Evolutionary conservation across 148 eudicot species (phyloP), one percentile per base, ranked within the genome.

Genomic region (Fagopyrum homotropicum): DNA sequence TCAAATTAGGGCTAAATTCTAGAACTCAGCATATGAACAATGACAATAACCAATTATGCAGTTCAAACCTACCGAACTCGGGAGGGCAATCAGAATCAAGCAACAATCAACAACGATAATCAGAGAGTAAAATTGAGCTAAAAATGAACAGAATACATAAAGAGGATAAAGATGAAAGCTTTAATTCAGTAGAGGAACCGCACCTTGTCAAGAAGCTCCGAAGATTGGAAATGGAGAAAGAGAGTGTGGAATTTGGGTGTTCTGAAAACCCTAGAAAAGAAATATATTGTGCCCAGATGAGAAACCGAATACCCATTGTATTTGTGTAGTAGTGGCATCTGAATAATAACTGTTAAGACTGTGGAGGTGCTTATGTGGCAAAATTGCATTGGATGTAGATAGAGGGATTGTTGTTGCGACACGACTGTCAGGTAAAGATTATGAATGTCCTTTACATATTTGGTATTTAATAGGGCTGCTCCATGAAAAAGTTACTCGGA

Each of bases 241-340:
- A 14, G 68, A 4, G 29, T 61, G 43, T 61, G 43, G 43, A 14
- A 29, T 15, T 9, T 61, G 10, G 30, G 40, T 61, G 19, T 5
- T 10, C 30, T 29, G 15, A 26, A 61, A 61, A 26, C 68, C 68
- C 43, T 26, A 29, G 68, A 61, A 61, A 11, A 6, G 43, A 61
- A 8, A 26, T 26, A 8, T 61, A 26, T 9, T 61, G 68, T 61
- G 12, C 68, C 9, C 35, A 57, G 46, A 40, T 66, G 47, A 40
- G 14, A 60, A 30, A 63, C 16, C 45, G 4, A 17, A 63, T 30
- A 63, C 44, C 69, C 69, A 29, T 63, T 63, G 45, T 30, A 15
- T 12, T 63, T 63, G 45, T 30, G 44, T 12, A 66, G 71, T 40
- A 43, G 71, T 40, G 71, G 71, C 47, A 14, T 66, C 69, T 63